Conservation (phyloP, 1,284 basidiomycete species). For the Malassezia dermatis region DNA sequence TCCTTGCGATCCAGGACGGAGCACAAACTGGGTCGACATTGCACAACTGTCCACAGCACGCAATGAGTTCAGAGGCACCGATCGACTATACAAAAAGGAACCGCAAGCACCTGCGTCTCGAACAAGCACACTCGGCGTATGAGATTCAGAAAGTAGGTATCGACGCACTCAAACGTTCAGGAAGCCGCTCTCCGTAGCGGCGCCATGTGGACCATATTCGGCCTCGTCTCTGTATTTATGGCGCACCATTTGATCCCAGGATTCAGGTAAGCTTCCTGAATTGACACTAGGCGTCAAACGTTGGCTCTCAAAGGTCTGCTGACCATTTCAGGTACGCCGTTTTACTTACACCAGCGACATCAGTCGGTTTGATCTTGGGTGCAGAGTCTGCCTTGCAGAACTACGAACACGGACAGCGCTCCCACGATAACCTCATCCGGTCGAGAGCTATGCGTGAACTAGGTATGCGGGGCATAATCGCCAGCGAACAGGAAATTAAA, state of each 20-base stretch:
- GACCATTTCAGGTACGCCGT: constrained; percentile 5
- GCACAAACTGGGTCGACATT: not conserved
- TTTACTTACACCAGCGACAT: not conserved
- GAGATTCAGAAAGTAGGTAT: constrained; percentile 6
- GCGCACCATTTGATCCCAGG: constrained; percentile 10
- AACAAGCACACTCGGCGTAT: constrained; percentile 6
- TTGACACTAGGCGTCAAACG: constrained; percentile 7
- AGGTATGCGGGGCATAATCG: constrained; percentile 11
- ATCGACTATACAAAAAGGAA: not conserved
- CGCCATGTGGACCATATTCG: constrained; percentile 10
- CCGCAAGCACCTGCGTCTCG: not conserved
- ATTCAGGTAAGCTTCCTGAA: constrained; percentile 5
- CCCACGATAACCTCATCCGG: constrained; percentile 11
- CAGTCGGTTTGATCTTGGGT: constrained; percentile 7
- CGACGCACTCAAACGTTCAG: not conserved
- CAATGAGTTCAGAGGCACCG: not conserved
- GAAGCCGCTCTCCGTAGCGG: constrained; percentile 4
- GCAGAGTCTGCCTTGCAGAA: constrained; percentile 12
- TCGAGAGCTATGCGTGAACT: constrained; percentile 13
- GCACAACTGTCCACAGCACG: not conserved
- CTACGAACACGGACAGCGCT: constrained; percentile 9
- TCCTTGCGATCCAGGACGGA: not conserved
- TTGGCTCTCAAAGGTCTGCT: constrained; percentile 10
- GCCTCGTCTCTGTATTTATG: not conserved
- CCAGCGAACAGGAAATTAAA: constrained; percentile 13